Conservation (phyloP, 176 grass and related monocot species). For the Avena sativa region DNA sequence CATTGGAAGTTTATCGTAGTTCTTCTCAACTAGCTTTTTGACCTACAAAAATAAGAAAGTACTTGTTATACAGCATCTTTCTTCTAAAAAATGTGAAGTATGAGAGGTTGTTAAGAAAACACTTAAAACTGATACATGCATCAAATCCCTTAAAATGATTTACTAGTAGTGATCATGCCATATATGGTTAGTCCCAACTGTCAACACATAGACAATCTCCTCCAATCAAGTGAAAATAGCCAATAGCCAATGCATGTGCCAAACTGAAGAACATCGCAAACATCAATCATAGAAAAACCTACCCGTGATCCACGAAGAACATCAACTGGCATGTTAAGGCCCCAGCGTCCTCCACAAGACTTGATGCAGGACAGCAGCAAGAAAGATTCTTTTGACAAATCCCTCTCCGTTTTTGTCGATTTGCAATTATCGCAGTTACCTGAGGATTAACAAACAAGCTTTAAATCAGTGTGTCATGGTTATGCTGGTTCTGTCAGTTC, state of each 20-base stretch:
- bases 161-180: background rate
- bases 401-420: conserved; percentile 63
- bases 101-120: background rate
- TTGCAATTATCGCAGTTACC: conserved; percentile 93
- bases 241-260: conserved; percentile 6
- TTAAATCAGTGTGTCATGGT: conserved; percentile 14
- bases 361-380: conserved; percentile 89
- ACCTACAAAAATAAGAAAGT: conserved; percentile 59
- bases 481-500: conserved; percentile 25
- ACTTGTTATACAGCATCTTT: conserved; percentile 29
- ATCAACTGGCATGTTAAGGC: conserved; percentile 89
- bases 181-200: conserved; percentile 16
- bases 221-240: conserved; percentile 20
- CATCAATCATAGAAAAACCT: conserved; percentile 34
- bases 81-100: conserved; percentile 7
- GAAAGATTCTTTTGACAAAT: conserved; percentile 88
- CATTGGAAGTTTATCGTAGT: conserved; percentile 81
- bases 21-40: conserved; percentile 79
- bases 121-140: conserved; percentile 26
- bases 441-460: conserved; percentile 47
- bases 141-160: conserved; percentile 23
- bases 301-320: conserved; percentile 94
- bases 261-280: conserved; percentile 24
- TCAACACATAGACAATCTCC: conserved; percentile 19
- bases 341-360: conserved; percentile 83